Evolutionary conservation across 495 filamentous ascomycete species (phyloP), one percentile per base, ranked within the genome.

Genomic region (Trypethelium eluteriae): DNA sequence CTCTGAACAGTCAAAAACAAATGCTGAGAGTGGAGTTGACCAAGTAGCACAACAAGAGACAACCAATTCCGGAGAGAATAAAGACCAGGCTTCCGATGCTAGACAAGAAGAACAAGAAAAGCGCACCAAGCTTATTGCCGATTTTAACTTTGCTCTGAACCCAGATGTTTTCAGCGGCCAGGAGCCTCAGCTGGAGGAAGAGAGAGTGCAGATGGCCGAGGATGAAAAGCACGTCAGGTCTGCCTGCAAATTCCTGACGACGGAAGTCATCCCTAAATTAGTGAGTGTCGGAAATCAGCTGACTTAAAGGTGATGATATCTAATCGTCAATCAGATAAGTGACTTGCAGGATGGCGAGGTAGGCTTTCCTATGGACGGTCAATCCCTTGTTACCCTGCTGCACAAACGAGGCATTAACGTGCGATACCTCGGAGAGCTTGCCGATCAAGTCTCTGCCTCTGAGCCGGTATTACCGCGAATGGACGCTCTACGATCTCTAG

Each of bases 381-480:
- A 89, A 70, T 96, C 93, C 35, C 81, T 99, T 66, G 91, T 86
- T 68, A 85, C 87, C 69, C 84, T 96, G 50, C 84, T 99, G 80
- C 95, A 99, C 79, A 96, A 96, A 79, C 91, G 95, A 41, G 95
- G 95, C 76, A 90, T 99, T 79, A 99, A 98, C 80, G 84, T 96
- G 69, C 87, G 95, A 72, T 99, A 99, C 77, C 84, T 99, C 38
- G 95, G 95, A 62, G 89, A 85, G 74, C 74, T 98, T 70, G 89
- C 89, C 32, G 80, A 83, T 59, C 80, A 90, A 57, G 85, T 88
- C 67, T 35, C 53, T 18, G 18, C 49, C 5, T 53, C 49, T 5
- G 49, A 25, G 32, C 53, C 11, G 32, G 11, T 32, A 7, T 7
- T n/a, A 7, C 53, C 53, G 53, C 89, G 91, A 63, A 80, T 97